A percentile compares a stretch with the other conserved stretches of the same genome.
phyloP scores from a whole-genome alignment of 768 basidiomycete species.

The Crassisporium funariophilum region DNA sequence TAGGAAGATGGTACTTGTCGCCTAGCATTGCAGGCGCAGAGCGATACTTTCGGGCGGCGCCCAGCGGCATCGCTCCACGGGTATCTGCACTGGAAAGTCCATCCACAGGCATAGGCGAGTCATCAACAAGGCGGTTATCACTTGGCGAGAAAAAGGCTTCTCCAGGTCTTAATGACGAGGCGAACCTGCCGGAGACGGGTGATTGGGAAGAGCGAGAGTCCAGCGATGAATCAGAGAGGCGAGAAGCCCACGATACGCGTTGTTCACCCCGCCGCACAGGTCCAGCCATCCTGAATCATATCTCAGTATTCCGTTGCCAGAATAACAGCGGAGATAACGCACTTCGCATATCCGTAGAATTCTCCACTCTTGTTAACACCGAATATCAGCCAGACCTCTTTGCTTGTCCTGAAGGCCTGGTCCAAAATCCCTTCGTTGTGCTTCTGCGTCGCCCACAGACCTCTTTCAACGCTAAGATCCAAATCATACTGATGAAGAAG shows the following conservation, averaged over 20 bases:
- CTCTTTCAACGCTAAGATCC: constrained; percentile 75
- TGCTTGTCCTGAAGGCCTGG: constrained; percentile 89
- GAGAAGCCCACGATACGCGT: constrained; percentile 62
- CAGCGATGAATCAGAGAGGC: too few relatives aligned
- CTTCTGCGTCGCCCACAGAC: constrained; percentile 89
- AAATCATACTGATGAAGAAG: constrained; percentile 60
- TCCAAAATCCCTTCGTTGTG: constrained; percentile 93
- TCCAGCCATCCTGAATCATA: constrained; percentile 64
- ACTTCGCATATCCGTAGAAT: constrained; percentile 93
- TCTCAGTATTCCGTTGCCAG: not conserved
- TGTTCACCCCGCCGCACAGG: constrained; percentile 56
- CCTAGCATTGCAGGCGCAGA: constrained; percentile 60
- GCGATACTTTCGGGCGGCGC: constrained; percentile 11
- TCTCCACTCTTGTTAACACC: constrained; percentile 93
- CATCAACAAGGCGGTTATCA: constrained; percentile 40
- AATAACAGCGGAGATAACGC: constrained; percentile 19
- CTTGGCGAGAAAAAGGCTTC: constrained; percentile 36
- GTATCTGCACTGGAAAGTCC: constrained; percentile 4
- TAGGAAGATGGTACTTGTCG: constrained; percentile 35
- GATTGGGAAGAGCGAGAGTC: constrained; percentile 35
- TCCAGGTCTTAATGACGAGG: not conserved
- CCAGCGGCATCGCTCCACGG: not conserved
- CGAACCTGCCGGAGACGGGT: constrained; percentile 15
- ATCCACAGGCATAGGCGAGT: constrained; percentile 42
- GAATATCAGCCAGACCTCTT: constrained; percentile 88